Percentiles rank a stretch among this genome's conserved stretches.
Evolutionary conservation across 371 early-diverging fungal genomes (phyloP).

Genomic region (Coemansia sp.): DNA sequence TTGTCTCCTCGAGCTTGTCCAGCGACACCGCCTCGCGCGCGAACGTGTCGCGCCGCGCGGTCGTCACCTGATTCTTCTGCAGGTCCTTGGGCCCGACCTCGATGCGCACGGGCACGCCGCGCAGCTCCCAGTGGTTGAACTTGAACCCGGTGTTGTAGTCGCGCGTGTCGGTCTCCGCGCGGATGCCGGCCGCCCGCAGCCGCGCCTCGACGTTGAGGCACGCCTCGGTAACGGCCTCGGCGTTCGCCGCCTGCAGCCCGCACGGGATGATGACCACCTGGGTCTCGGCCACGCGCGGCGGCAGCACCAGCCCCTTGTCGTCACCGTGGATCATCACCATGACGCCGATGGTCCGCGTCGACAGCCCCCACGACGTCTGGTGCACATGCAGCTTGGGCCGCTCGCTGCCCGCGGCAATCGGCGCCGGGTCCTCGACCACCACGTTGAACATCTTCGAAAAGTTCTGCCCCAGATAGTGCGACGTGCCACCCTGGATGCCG

Average conservation of each 20-base stretch:
- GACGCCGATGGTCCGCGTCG: conserved; percentile 99
- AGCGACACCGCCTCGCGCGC: conserved; percentile 68
- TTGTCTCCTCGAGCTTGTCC: conserved; percentile 60
- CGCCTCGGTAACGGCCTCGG: conserved; percentile 66
- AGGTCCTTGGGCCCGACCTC: conserved; percentile 99
- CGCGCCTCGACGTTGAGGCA: conserved; percentile 67
- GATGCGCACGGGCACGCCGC: conserved; percentile 97
- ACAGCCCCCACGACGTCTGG: conserved; percentile 99
- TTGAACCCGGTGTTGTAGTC: conserved; percentile 98
- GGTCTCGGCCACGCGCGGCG: conserved; percentile 92
- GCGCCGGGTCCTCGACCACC: conserved; percentile 71
- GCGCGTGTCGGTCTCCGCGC: conserved; percentile 89
- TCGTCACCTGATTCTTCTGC: conserved; percentile 73
- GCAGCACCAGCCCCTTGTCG: conserved; percentile 98
- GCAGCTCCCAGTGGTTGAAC: conserved; percentile 99
- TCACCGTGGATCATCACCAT: conserved; percentile 99
- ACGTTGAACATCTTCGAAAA: conserved; percentile 99
- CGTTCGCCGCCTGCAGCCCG: conserved; percentile 90
- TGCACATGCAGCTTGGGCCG: conserved; percentile 82
- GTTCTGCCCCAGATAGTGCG: conserved; percentile 99
- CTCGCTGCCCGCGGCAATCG: conserved; percentile 44
- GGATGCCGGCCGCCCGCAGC: conserved; percentile 79
- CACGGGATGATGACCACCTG: conserved; percentile 97
- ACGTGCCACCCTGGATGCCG: conserved; percentile 99
- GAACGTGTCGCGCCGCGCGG: conserved; percentile 89